Percentiles rank a stretch among this genome's conserved stretches.
phyloP scores from a whole-genome alignment of 306 rosid genomes.

The Hippophae rhamnoides region DNA sequence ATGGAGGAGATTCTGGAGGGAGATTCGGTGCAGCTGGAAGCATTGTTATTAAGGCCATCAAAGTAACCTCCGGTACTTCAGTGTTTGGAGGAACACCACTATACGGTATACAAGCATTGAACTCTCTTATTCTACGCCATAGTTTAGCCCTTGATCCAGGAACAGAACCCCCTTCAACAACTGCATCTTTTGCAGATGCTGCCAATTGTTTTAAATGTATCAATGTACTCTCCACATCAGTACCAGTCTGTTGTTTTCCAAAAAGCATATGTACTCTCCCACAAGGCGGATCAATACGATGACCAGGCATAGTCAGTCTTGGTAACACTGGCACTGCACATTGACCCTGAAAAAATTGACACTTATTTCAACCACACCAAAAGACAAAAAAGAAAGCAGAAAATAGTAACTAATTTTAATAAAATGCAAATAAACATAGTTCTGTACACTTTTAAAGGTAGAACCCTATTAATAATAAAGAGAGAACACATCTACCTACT shows the following conservation, averaged over 20 bases:
- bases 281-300: slow-evolving; percentile 93
- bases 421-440: slow-evolving; percentile 6
- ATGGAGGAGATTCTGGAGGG: slow-evolving; percentile 95
- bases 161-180: slow-evolving; percentile 94
- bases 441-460: slow-evolving; percentile 6
- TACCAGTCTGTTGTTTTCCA: slow-evolving; percentile 50
- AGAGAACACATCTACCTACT: slow-evolving; percentile 68
- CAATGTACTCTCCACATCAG: slow-evolving; percentile 71
- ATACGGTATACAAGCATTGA: slow-evolving; percentile 87
- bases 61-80: slow-evolving; percentile 96
- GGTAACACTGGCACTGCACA: slow-evolving; percentile 88
- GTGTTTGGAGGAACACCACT: slow-evolving; percentile 69
- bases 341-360: slow-evolving; percentile 56
- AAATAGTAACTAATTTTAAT: background rate
- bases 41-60: slow-evolving; percentile 99
- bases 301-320: slow-evolving; percentile 98
- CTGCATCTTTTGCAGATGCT: slow-evolving; percentile 96
- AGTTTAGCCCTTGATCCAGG: slow-evolving; percentile 99
- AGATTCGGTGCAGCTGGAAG: slow-evolving; percentile 95
- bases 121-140: slow-evolving; percentile 99
- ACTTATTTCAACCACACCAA: slow-evolving; percentile 30
- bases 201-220: slow-evolving; percentile 92
- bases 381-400: slow-evolving; percentile 6
- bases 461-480: slow-evolving; percentile 24
- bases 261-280: slow-evolving; percentile 77